Evolutionary conservation across 2,329 filamentous ascomycete species (phyloP).

Genomic region (Colletotrichum sp.): DNA sequence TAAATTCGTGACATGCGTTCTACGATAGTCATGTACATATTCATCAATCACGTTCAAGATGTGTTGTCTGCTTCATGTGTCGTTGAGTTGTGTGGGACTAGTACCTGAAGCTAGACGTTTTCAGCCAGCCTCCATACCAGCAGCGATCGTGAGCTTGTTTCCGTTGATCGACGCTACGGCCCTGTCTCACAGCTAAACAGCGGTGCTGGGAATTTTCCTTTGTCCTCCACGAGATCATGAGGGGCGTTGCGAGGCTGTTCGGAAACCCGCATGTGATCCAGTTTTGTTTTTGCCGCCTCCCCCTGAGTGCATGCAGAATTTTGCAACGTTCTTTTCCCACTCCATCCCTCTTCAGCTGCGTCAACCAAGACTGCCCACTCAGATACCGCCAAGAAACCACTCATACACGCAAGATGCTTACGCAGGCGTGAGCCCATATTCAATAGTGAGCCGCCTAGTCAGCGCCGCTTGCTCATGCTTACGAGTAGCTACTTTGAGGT

Average conservation of each 20-base stretch:
- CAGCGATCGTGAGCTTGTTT: background rate
- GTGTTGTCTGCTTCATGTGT: background rate
- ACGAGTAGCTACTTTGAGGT: background rate
- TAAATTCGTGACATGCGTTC: background rate
- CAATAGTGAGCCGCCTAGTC: background rate
- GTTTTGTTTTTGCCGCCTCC: background rate
- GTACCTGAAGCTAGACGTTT: background rate
- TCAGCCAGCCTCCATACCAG: background rate
- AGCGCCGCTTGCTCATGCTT: background rate
- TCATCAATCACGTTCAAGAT: background rate
- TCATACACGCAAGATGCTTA: background rate
- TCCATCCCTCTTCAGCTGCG: background rate
- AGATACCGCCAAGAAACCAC: background rate
- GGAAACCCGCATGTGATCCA: background rate
- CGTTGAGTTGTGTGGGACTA: background rate
- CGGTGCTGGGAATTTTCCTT: background rate
- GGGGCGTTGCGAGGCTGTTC: background rate
- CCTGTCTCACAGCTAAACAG: background rate
- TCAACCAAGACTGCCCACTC: background rate
- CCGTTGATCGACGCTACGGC: background rate
- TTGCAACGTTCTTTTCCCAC: background rate
- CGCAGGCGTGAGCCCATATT: background rate
- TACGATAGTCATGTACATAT: background rate
- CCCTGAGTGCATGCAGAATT: background rate
- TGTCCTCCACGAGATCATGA: background rate